A percentile compares a stretch with the other conserved stretches of the same genome.
phyloP scores from a whole-genome alignment of 768 basidiomycete genomes.

The Panaeolus papilionaceus region DNA sequence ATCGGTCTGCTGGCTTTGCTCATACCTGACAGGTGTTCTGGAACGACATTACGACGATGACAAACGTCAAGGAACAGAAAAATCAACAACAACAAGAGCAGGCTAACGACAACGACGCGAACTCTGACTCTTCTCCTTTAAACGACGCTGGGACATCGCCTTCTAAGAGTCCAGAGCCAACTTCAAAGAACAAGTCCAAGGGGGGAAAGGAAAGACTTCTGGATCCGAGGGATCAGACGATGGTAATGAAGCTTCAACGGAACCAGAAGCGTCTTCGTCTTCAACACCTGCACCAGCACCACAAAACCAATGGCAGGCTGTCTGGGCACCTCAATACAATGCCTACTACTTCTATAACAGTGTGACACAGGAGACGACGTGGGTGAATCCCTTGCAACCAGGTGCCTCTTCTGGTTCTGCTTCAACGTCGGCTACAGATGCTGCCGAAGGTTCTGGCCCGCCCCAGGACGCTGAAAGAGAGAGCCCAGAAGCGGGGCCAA shows the following conservation, averaged over 20 bases:
- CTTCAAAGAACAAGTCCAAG: neutral
- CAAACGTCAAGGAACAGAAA: neutral
- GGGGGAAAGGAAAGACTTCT: neutral
- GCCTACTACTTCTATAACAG: slow-evolving; percentile 89
- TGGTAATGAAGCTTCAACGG: slow-evolving; percentile 8
- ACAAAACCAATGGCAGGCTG: slow-evolving; percentile 71
- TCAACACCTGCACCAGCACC: slow-evolving; percentile 13
- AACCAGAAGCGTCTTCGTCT: slow-evolving; percentile 21
- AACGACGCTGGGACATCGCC: neutral
- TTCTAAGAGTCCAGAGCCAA: neutral
- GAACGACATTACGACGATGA: neutral
- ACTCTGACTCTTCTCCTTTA: neutral
- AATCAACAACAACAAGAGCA: neutral
- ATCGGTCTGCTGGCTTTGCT: neutral
- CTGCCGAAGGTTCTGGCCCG: slow-evolving; percentile 22
- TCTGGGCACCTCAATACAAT: slow-evolving; percentile 78
- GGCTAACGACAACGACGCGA: neutral
- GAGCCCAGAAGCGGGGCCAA: slow-evolving; percentile 27
- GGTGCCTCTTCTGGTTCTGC: slow-evolving; percentile 31
- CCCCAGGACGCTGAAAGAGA: slow-evolving; percentile 15
- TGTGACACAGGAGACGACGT: slow-evolving; percentile 80
- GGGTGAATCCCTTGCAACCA: slow-evolving; percentile 75
- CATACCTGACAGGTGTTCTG: neutral
- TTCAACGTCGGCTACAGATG: slow-evolving; percentile 25
- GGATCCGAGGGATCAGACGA: slow-evolving; percentile 10